These are phyloP conservation scores for Catenaria anguillulae DNA, from an alignment of 371 early-diverging fungal genomes.

Conservation along the genomic window DNA sequence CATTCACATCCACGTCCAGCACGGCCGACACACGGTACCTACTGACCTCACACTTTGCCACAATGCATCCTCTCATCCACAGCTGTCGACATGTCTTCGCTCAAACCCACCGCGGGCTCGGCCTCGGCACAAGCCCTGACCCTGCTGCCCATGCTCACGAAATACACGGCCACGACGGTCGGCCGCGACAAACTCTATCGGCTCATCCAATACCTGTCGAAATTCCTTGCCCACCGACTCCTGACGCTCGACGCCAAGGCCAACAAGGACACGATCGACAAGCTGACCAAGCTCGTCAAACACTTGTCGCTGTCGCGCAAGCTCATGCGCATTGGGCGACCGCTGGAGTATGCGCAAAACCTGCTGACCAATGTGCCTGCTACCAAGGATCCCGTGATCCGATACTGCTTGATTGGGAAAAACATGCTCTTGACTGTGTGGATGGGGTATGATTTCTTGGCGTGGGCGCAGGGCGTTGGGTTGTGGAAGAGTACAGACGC, in stretches of 20 bases:
- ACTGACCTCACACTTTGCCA: too few relatives aligned
- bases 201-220: conserved; percentile 56
- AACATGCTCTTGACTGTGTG: background rate
- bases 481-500: background rate
- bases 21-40: too few relatives aligned
- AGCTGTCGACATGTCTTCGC: too few relatives aligned
- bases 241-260: conserved; percentile 18
- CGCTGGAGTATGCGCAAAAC: conserved; percentile 10
- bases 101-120: too few relatives aligned
- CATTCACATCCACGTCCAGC: too few relatives aligned
- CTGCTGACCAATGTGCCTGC: background rate
- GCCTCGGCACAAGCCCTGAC: too few relatives aligned
- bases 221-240: conserved; percentile 43
- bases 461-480: conserved; percentile 7
- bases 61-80: too few relatives aligned
- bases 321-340: conserved; percentile 23
- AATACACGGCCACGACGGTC: conserved; percentile 39
- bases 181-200: conserved; percentile 68
- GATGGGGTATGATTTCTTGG: conserved; percentile 6
- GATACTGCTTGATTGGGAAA: conserved; percentile 2
- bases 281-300: conserved; percentile 35
- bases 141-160: conserved; percentile 18
- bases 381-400: background rate
- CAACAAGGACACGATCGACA: conserved; percentile 28
- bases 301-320: conserved; percentile 45